Evolutionary conservation across 2,329 filamentous ascomycete species (phyloP), one percentile per base, ranked within the genome.

Genomic region (Fusarium verrucosum): DNA sequence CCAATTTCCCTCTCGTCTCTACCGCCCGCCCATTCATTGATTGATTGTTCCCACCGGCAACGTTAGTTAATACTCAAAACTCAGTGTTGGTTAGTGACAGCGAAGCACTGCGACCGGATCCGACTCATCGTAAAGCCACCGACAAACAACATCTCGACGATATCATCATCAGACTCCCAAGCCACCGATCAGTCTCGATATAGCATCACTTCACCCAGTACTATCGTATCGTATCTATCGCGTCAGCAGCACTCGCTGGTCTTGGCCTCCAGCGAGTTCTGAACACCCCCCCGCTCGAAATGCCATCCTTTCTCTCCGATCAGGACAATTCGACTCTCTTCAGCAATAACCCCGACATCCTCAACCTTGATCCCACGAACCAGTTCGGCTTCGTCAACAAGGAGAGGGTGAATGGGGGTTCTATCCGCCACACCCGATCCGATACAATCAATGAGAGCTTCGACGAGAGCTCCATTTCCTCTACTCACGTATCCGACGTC

Each of bases 271-370:
- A 62, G 68, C 45, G 68, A 69, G 60, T 51, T 58, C 43, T n/a
- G n/a, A n/a, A n/a, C n/a, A n/a, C 19, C 32, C 25, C 74, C 38
- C 58, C 56, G 28, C 74, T 80, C 75, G 76, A 76, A 69, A 86
- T 86, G 83, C 83, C 83, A 78, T 84, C 83, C 66, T 85, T 84
- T 74, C 72, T 85, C 66, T 78, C 79, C 73, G 78, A 83, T 75
- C 75, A 79, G 59, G 76, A 80, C 62, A 78, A 74, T 74, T 75
- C 77, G 66, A 76, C 75, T 65, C 75, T 77, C 65, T 79, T 79
- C 70, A 76, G 75, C 54, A 76, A 76, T 58, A 75, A 78, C 70
- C 71, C 76, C 58, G 79, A 80, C 63, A 74, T 82, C 55, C 74
- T 83, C 64, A 74, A 81, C 52, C 77, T 83, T 65, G 77, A 81